Conservation (phyloP, 495 filamentous ascomycete species). For the Talaromyces liani region DNA sequence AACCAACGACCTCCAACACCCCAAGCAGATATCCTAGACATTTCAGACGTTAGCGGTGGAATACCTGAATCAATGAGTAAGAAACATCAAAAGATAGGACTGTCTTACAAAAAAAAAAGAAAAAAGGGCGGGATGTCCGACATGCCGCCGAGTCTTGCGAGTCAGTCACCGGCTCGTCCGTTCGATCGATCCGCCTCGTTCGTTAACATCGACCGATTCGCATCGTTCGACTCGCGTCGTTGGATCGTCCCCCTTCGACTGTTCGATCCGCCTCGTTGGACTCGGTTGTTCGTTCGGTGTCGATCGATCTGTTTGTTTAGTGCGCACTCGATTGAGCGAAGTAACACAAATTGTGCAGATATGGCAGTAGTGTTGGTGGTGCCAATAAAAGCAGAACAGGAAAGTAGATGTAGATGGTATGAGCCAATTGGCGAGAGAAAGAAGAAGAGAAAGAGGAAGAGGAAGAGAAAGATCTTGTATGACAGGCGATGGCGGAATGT, state of each 20-base stretch:
- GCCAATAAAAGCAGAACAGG: not conserved
- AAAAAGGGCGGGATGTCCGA: constrained; percentile 3
- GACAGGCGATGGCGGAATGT: not conserved
- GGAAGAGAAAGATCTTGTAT: not conserved
- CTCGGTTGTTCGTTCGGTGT: not conserved
- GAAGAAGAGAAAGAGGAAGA: no score
- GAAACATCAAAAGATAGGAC: not conserved
- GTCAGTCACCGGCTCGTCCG: not conserved
- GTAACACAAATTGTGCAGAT: not conserved
- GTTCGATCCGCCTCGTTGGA: no score
- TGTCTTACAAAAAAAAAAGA: constrained; percentile 4
- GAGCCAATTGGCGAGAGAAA: no score
- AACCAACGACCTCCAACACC: not conserved
- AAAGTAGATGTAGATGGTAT: not conserved
- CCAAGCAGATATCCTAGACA: not conserved
- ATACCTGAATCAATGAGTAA: constrained; percentile 2
- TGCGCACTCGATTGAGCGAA: not conserved
- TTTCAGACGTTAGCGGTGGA: constrained; percentile 1
- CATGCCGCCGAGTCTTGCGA: not conserved
- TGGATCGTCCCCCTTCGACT: no score
- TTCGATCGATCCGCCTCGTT: not conserved
- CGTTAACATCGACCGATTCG: not conserved
- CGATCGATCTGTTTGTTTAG: not conserved
- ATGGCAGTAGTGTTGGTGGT: not conserved
- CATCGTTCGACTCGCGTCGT: not conserved